Evolutionary conservation across 2,329 filamentous ascomycete species (phyloP), one percentile per base, ranked within the genome.

Genomic region (Alternaria atra): DNA sequence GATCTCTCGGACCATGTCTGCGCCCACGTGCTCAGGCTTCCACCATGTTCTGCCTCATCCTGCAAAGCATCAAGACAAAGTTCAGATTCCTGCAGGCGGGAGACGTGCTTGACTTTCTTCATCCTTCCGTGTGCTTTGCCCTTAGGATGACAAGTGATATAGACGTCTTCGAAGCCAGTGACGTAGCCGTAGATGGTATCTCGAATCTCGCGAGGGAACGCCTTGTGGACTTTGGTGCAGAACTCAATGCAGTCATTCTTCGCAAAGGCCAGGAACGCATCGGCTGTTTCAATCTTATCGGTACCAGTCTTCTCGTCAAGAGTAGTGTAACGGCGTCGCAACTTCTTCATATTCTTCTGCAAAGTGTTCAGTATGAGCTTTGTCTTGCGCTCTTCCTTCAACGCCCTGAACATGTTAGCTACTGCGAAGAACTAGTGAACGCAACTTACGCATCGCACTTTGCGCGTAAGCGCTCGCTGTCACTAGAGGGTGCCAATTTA

Each of bases 151-250:
- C 20, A 20, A 20, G 20, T 20, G 20, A 20, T 20, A 20, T 20
- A 20, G 35, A 37, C 30, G 6, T 46, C n/a, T 1, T 46, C 15
- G 15, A 10, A 20, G 17, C 30, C 3, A 8, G 44, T 44, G 20
- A 55, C 27, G 27, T 46, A 55, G 20, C 20, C 9, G 37, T 62
- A 62, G 17, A 62, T 62, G 6, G 17, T 47, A 12, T 62, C 60
- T 10, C 50, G 34, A 4, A 62, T 27, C 29, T 62, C 60, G 17
- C 60, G 59, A 2, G 58, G 55, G 10, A 61, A 47, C 0, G 15
- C 13, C 9, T 25, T 10, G 8, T 37, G 13, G 13, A 61, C n/a
- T 1, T 37, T 23, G 3, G 34, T 30, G 30, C 58, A 64, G 5
- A 64, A 10, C 0, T 30, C 2, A 1, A 32, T 25, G 35, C 58